Percentiles rank a stretch among this genome's conserved stretches.
phyloP scores from a whole-genome alignment of 441 rosid genomes.

The Pelargonium myrrhifolium region DNA sequence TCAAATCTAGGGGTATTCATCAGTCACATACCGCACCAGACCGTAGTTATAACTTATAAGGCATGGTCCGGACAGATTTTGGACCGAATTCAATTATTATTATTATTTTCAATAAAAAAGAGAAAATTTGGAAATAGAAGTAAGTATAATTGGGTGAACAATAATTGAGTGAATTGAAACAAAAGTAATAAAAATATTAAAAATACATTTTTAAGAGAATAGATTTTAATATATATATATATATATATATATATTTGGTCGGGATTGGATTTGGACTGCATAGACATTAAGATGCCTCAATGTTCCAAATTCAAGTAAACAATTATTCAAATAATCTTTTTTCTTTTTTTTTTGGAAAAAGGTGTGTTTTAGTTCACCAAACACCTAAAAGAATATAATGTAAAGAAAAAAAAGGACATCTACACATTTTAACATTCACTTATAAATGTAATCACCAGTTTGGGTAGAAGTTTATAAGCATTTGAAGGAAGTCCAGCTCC shows the following conservation, averaged over 20 bases:
- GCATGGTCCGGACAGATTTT: too few species aligned
- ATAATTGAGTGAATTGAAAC: not conserved
- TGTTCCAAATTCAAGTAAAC: not conserved
- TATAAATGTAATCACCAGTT: constrained; percentile 43
- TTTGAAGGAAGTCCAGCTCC: constrained; percentile 94
- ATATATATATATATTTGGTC: too few species aligned
- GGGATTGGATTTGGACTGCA: too few species aligned
- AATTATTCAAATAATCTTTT: not conserved
- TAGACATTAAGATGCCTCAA: not conserved
- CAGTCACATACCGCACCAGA: too few species aligned
- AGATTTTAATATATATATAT: too few species aligned
- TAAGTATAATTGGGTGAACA: too few species aligned
- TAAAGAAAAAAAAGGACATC: not conserved
- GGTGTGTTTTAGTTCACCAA: not conserved
- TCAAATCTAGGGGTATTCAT: too few species aligned
- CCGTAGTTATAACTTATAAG: too few species aligned
- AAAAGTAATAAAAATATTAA: too few species aligned
- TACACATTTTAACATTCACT: not conserved
- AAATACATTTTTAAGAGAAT: too few species aligned
- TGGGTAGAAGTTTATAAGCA: constrained; percentile 76
- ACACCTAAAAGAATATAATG: not conserved
- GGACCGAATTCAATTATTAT: too few species aligned
- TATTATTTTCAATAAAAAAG: too few species aligned
- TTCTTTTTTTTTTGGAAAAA: not conserved
- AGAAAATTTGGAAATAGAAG: constrained; percentile 1